Conservation (phyloP, 805 yeast genomes). For the Nakazawaea peltata region DNA sequence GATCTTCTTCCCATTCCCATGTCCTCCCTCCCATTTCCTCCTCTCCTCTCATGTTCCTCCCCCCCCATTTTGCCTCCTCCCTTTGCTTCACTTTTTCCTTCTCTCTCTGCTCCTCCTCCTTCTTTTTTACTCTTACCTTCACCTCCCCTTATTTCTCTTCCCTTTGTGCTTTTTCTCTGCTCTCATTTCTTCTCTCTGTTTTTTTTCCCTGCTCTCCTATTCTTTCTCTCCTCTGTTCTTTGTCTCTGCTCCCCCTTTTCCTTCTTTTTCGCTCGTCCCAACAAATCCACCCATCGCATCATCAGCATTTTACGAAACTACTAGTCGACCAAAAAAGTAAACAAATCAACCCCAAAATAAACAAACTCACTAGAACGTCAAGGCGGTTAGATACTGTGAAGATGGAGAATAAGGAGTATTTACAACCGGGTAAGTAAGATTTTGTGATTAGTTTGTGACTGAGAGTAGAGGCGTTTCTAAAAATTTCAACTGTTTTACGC, state of each 20-base stretch:
- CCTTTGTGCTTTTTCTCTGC: background rate
- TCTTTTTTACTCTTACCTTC: background rate
- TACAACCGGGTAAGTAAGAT: conserved; percentile 23
- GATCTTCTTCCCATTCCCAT: no score
- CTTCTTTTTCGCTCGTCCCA: background rate
- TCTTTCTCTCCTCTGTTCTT: background rate
- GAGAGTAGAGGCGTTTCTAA: no score
- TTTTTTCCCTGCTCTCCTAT: background rate
- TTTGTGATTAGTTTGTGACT: no score
- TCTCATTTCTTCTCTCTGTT: background rate
- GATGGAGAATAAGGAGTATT: conserved; percentile 29
- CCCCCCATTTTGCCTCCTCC: no score
- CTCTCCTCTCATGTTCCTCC: no score
- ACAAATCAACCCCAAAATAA: background rate
- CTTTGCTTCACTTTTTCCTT: no score
- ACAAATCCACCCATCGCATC: background rate
- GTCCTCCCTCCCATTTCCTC: no score
- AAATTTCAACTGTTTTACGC: no score
- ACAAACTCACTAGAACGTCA: background rate
- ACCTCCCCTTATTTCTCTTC: background rate
- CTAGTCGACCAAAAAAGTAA: background rate
- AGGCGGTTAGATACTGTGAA: no score
- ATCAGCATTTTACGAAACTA: no score
- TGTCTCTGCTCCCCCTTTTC: background rate
- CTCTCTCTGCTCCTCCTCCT: background rate